Evolutionary conservation across 768 basidiomycete species (phyloP), one percentile per base, ranked within the genome.

Genomic region (Boletus subcaerulescens): DNA sequence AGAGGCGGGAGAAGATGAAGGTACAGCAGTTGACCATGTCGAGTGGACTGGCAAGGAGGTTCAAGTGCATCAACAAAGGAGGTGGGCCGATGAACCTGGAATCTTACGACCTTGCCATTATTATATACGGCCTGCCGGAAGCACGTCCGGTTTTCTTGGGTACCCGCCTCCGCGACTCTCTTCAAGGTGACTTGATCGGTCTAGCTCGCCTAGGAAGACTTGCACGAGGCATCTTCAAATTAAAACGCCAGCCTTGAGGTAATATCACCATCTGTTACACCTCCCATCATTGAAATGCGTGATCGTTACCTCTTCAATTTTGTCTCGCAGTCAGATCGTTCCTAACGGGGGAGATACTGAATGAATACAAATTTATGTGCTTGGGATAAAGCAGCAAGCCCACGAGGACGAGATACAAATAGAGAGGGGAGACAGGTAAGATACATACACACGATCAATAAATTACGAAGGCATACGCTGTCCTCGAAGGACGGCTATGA

Each of bases 401-500:
- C 69, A 67, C 54, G 69, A 71, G 69, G 69, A 65, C 52, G 53
- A 59, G 57, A 60, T 61, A 72, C 52, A 62, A 67, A 71, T 71
- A 72, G 61, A 72, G 48, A 46, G 49, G 52, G 53, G 44, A 46
- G 47, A 39, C 46, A 51, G 53, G 48, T 48, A 59, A 40, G 42
- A 67, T 64, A 63, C 68, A 24, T 24, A 29, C 29, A 62, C 55
- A 71, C 59, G 61, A 56, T 55, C 7, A 15, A 71, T 61, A 64
- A 69, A 55, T 72, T 71, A 71, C 57, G 55, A 51, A 50, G 67
- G 46, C 24, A 48, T 59, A 53, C 55, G 60, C 44, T 60, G 66
- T 58, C 78, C 74, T 48, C 80, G 74, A 42, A 90, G 73, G 53
- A 91, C 76, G 42, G 75, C 85, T 60, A 89, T 79, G 71, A 86